Evolutionary conservation across 495 filamentous ascomycete genomes (phyloP).

Genomic region (Geopyxis carbonaria): DNA sequence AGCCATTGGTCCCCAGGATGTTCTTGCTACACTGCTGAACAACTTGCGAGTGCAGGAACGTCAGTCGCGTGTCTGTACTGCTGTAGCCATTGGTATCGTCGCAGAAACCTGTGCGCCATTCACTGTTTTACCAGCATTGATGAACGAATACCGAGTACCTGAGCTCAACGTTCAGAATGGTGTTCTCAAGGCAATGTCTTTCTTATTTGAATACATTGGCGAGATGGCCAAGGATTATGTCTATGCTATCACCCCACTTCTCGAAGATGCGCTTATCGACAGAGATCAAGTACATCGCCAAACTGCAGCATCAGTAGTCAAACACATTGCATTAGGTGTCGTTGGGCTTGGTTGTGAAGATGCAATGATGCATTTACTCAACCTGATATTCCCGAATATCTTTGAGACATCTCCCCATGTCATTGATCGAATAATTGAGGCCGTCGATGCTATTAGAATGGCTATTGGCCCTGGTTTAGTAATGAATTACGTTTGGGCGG

Average conservation of each 20-base stretch:
- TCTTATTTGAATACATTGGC: slow-evolving; percentile 97
- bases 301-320: slow-evolving; percentile 88
- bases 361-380: slow-evolving; percentile 93
- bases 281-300: slow-evolving; percentile 97
- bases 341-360: slow-evolving; percentile 97
- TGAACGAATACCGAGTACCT: slow-evolving; percentile 99
- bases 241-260: slow-evolving; percentile 90
- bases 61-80: slow-evolving; percentile 94
- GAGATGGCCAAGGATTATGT: slow-evolving; percentile 99
- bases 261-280: slow-evolving; percentile 95
- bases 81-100: slow-evolving; percentile 98
- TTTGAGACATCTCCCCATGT: slow-evolving; percentile 98
- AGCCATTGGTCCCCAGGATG: slow-evolving; percentile 95
- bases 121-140: slow-evolving; percentile 93
- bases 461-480: slow-evolving; percentile 78
- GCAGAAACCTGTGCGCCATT: slow-evolving; percentile 99
- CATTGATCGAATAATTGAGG: slow-evolving; percentile 92
- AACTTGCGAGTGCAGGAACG: slow-evolving; percentile 94
- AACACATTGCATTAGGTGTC: slow-evolving; percentile 89
- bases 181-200: slow-evolving; percentile 89
- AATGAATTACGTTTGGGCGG: slow-evolving; percentile 96
- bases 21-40: slow-evolving; percentile 86
- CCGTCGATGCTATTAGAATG: slow-evolving; percentile 90
- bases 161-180: slow-evolving; percentile 99
- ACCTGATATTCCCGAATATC: slow-evolving; percentile 88